Evolutionary conservation across 1,284 basidiomycete genomes (phyloP), one percentile per base, ranked within the genome.

Genomic region (Porogramme epimiltina): DNA sequence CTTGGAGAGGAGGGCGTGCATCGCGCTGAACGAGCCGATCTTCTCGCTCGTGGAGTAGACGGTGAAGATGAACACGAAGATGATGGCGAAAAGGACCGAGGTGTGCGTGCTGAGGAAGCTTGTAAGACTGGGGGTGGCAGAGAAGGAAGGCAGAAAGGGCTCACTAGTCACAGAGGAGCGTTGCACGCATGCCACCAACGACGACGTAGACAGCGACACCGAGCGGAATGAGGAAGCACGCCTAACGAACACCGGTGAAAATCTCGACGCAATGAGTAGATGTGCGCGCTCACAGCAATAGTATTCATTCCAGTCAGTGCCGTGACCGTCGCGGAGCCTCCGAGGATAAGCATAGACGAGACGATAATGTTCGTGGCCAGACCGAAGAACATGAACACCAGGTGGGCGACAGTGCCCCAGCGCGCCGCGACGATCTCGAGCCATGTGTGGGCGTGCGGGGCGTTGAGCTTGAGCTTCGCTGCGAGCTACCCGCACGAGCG

Each of bases 71-170:
- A 85, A 89, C 45, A 76, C 73, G 65, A 91, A 75, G 66, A 92
- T 90, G 68, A 95, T 93, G 39, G 81, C 81, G 64, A 92, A 92
- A 22, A 95, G 80, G 11, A 92, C 85, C 0, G 85, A 76, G 0
- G 92, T 94, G 67, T 94, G 89, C 1, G 87, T 86, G 67, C 84
- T 87, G 49, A 37, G 13, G 11, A 22, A 40, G 38, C 8, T n/a
- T n/a, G n/a, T n/a, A n/a, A 31, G 8, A 25, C 19, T 52, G 16
- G 58, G 36, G 28, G 13, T 13, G 13, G 13, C n/a, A 19, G 24
- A 47, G 22, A 24, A 26, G 50, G 8, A 13, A 33, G 9, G 24
- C 10, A 46, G 18, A 45, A 20, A 6, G 36, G 19, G 16, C 38
- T 23, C 26, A 69, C 66, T 70, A 73, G 67, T 68, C 68, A 51